A percentile compares a stretch with the other conserved stretches of the same genome.
These are phyloP conservation scores for Emiliania huxleyi DNA, from an alignment of 78 protist species.

Conservation along the genomic window DNA sequence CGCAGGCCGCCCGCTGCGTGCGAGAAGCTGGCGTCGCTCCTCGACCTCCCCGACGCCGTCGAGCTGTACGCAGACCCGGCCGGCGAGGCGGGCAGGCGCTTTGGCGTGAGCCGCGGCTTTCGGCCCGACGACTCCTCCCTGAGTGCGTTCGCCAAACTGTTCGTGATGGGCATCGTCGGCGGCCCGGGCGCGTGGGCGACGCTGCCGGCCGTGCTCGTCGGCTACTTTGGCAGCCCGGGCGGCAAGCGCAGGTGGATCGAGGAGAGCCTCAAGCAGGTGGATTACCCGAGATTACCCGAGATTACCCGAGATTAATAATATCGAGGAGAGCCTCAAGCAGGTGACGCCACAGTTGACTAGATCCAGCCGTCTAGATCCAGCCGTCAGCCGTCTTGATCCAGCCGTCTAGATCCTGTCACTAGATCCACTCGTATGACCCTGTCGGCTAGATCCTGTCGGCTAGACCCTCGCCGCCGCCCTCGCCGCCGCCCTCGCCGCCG, in stretches of 20 bases:
- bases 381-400: too few species aligned
- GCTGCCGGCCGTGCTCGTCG: background rate
- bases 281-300: too few species aligned
- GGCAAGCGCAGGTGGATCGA: slow-evolving; percentile 5
- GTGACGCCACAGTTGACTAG: too few species aligned
- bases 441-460: too few species aligned
- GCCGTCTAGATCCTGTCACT: too few species aligned
- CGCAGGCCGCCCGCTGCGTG: background rate
- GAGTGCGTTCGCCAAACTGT: background rate
- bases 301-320: too few species aligned
- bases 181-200: slow-evolving; percentile 3
- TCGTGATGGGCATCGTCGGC: background rate
- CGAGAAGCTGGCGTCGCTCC: background rate
- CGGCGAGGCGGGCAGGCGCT: background rate
- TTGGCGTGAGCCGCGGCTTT: slow-evolving; percentile 1
- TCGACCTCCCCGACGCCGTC: background rate
- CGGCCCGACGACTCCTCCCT: slow-evolving; percentile 13
- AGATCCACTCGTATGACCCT: too few species aligned
- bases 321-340: too few species aligned
- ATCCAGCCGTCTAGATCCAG: too few species aligned
- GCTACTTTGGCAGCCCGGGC: slow-evolving; percentile 2
- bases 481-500: too few species aligned
- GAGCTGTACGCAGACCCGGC: slow-evolving; percentile 3
- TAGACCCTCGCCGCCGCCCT: too few species aligned
- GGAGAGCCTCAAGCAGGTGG: background rate